These are phyloP conservation scores for Daldinia bambusicola DNA, from an alignment of 495 filamentous ascomycete species.

Conservation along the genomic window DNA sequence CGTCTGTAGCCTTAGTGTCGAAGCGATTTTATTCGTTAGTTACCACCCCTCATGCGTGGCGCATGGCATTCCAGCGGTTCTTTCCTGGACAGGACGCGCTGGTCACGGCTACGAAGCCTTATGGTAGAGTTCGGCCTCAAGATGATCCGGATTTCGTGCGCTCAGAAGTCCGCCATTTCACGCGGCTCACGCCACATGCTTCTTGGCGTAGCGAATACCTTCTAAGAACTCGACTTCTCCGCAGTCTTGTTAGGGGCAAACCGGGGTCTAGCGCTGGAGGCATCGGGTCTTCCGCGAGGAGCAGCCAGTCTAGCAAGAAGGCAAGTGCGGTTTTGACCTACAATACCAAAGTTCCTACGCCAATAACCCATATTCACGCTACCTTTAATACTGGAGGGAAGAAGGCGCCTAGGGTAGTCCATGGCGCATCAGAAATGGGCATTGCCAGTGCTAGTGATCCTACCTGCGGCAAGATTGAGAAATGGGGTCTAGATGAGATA, in stretches of 20 bases:
- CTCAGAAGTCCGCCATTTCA: constrained; percentile 71
- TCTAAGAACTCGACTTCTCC: constrained; percentile 81
- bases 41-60: constrained; percentile 90
- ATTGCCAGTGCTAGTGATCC: constrained; percentile 80
- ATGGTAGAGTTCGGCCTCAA: constrained; percentile 50
- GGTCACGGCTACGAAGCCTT: constrained; percentile 48
- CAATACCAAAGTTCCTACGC: constrained; percentile 78
- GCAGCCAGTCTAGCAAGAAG: constrained; percentile 66
- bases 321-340: constrained; percentile 73
- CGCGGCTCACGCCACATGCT: constrained; percentile 78
- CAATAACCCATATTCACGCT: constrained; percentile 80
- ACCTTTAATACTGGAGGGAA: constrained; percentile 71
- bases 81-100: constrained; percentile 77
- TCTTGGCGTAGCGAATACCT: constrained; percentile 96
- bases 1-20: constrained; percentile 81
- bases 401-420: constrained; percentile 78
- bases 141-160: constrained; percentile 70
- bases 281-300: constrained; percentile 50
- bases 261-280: constrained; percentile 58
- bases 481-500: constrained; percentile 82
- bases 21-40: constrained; percentile 83
- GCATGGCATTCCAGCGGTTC: constrained; percentile 86
- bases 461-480: constrained; percentile 78
- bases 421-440: constrained; percentile 80
- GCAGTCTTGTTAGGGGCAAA: constrained; percentile 79